A percentile compares a stretch with the other conserved stretches of the same genome.
These are phyloP conservation scores for Metschnikowia borealis DNA, from an alignment of 805 yeast species.

Conservation along the genomic window DNA sequence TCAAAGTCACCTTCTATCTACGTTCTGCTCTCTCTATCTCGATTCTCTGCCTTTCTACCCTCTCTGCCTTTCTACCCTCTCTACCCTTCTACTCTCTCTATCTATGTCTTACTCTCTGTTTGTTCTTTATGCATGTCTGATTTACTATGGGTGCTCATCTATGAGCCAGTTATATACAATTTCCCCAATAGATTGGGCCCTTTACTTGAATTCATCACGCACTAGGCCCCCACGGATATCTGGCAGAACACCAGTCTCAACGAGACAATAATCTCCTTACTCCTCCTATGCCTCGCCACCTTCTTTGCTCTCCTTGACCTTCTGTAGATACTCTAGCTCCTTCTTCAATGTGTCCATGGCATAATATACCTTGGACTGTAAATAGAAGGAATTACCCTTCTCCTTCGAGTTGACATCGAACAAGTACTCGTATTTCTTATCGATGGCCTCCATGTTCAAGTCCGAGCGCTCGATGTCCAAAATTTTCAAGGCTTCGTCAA, in stretches of 20 bases:
- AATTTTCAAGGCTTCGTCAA: conserved; percentile 90
- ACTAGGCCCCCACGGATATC: background rate
- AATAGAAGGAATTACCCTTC: conserved; percentile 91
- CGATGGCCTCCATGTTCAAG: conserved; percentile 54
- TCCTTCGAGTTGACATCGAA: conserved; percentile 89
- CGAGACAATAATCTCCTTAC: no score
- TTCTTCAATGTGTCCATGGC: conserved; percentile 88
- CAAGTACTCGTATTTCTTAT: conserved; percentile 71
- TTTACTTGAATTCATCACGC: no score
- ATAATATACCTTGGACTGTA: conserved; percentile 89
- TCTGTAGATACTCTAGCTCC: conserved; percentile 63
- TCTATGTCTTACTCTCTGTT: no score
- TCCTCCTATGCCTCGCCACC: conserved; percentile 1
- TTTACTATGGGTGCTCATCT: background rate
- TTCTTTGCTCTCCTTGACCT: conserved; percentile 30
- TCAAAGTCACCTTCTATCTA: no score
- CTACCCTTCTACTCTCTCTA: no score
- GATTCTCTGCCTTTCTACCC: no score
- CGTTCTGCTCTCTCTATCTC: no score
- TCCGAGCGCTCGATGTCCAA: conserved; percentile 66
- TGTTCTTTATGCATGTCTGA: background rate
- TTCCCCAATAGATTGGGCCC: background rate
- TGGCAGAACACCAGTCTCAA: background rate
- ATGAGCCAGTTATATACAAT: background rate
- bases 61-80: no score